Evolutionary conservation across 208 protist genomes (phyloP), one percentile per base, ranked within the genome.

Genomic region (Trypanosoma grayi): DNA sequence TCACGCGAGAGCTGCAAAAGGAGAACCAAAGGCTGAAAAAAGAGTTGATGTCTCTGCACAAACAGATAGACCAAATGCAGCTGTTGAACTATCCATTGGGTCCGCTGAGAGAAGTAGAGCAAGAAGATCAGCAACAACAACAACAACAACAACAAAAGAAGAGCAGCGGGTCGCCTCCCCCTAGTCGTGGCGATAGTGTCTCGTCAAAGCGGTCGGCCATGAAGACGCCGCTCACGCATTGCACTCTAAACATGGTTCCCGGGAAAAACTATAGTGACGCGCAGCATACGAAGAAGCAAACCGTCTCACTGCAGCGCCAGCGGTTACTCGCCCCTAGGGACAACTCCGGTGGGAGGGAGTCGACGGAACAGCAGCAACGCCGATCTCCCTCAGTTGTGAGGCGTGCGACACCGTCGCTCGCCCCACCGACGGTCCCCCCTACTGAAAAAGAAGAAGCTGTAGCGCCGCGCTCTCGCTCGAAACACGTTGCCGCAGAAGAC

Each of bases 11-110:
- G 14, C 40, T 60, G 1, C 48, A 67, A 34, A 3, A 54, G n/a
- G 61, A 60, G 20, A 67, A 60, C 20, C 1, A 48, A 31, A 11
- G 27, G 2, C 41, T 58, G 0, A 60, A 40, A 53, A 47, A 52
- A 11, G 10, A 53, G 43, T 20, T 60, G 6, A 18, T 34, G 5
- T 60, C 34, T 1, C 4, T 55, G 46, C 33, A 11, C 2, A 34
- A 34, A 14, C 45, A 63, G 20, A 8, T 61, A 0, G 44, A 52
- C 25, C 6, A 11, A 16, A 30, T 3, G 7, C 36, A 24, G 20
- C 9, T 16, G 13, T 36, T 5, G 9, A 31, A 56, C 11, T 20
- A 34, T 13, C 33, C 14, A 31, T 1, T 4, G 1, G 37, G n/a
- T n/a, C n/a, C n/a, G n/a, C n/a, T n/a, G n/a, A n/a, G n/a, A n/a